phyloP scores from a whole-genome alignment of 257 asterid genomes.

The Solanum arcanum region DNA sequence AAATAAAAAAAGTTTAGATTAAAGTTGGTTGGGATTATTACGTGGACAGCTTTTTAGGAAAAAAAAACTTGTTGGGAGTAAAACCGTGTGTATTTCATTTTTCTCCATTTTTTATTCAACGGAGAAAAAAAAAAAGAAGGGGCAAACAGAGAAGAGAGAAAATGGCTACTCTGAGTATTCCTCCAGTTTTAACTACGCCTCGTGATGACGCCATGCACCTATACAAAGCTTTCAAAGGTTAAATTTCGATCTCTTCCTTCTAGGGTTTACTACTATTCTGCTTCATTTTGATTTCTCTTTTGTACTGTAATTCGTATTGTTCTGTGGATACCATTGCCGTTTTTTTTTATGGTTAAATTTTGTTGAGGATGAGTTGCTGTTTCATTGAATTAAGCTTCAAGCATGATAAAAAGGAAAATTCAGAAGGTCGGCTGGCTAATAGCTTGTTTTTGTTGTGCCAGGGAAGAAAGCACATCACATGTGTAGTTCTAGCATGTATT shows the following conservation, averaged over 20 bases:
- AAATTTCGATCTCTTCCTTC: not conserved
- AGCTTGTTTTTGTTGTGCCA: not conserved
- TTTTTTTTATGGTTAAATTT: not conserved
- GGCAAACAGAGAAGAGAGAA: not conserved
- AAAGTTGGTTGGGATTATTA: not conserved
- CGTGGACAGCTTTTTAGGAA: not conserved
- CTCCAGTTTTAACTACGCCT: conserved; percentile 66
- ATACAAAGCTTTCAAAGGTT: conserved; percentile 88
- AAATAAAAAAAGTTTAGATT: not conserved
- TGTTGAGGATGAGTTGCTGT: not conserved
- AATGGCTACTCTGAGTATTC: conserved; percentile 58
- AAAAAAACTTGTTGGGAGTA: not conserved
- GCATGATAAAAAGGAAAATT: not conserved
- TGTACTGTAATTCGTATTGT: not conserved
- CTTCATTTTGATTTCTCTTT: not conserved
- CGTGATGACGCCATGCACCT: conserved; percentile 87
- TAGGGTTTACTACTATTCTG: not conserved
- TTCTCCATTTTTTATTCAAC: not conserved
- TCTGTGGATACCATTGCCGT: not conserved
- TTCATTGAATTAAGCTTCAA: not conserved
- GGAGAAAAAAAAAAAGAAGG: not conserved
- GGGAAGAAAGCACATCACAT: not conserved
- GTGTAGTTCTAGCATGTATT: not conserved
- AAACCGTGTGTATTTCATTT: not conserved
- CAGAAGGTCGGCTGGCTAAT: not conserved